Conservation (phyloP, 2,329 filamentous ascomycete genomes). For the Nothopassalora personata region DNA sequence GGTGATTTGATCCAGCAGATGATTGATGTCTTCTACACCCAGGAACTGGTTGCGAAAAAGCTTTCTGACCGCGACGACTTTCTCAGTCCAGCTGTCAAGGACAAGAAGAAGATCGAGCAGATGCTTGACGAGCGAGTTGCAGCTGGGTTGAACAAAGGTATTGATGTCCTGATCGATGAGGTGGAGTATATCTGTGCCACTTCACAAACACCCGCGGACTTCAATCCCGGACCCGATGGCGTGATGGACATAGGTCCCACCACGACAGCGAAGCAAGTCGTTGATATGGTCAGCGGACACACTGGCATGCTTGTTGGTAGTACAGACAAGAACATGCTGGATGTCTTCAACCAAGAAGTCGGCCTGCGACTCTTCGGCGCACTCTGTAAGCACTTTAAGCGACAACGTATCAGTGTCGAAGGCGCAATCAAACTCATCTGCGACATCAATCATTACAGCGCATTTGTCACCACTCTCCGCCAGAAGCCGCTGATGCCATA, state of each 20-base stretch:
- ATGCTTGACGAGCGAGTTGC: slow-evolving; percentile 97
- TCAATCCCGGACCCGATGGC: slow-evolving; percentile 60
- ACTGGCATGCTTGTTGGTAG: slow-evolving; percentile 90
- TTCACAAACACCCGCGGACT: slow-evolving; percentile 79
- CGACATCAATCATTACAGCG: slow-evolving; percentile 91
- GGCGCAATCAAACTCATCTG: slow-evolving; percentile 90
- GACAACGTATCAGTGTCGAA: slow-evolving; percentile 83
- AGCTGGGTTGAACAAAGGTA: slow-evolving; percentile 92
- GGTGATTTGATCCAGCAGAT: slow-evolving; percentile 97
- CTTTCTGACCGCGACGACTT: slow-evolving; percentile 93
- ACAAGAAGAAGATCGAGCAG: slow-evolving; percentile 98
- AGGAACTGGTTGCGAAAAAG: slow-evolving; percentile 77
- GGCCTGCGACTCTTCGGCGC: slow-evolving; percentile 86
- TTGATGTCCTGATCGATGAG: slow-evolving; percentile 97
- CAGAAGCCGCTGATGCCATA: slow-evolving; percentile 84
- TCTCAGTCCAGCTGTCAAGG: slow-evolving; percentile 80
- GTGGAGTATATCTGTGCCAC: slow-evolving; percentile 93
- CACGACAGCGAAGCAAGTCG: slow-evolving; percentile 69
- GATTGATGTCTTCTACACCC: slow-evolving; percentile 97
- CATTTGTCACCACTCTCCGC: slow-evolving; percentile 72
- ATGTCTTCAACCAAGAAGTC: slow-evolving; percentile 98
- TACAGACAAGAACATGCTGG: slow-evolving; percentile 95
- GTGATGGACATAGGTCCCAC: slow-evolving; percentile 65
- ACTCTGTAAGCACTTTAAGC: slow-evolving; percentile 95
- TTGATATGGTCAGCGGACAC: slow-evolving; percentile 80